A percentile compares a stretch with the other conserved stretches of the same genome.
Conservation (phyloP, 108 stramenopile species). For the Fistulifera solaris region DNA sequence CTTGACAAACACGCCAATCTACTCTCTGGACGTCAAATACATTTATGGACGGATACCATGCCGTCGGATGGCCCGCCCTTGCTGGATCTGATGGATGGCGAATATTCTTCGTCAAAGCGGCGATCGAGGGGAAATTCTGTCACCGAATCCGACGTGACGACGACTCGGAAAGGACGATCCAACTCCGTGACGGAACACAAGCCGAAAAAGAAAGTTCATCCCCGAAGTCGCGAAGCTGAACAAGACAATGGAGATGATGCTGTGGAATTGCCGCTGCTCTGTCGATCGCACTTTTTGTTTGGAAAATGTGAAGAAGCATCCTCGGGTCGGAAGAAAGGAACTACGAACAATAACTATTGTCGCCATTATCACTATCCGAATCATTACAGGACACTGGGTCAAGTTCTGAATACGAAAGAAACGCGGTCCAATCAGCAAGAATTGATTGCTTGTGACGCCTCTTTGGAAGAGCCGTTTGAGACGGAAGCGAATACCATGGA, state of each 20-base stretch:
- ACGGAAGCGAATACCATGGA: slow-evolving; percentile 18
- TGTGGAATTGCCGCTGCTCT: slow-evolving; percentile 1
- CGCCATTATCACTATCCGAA: slow-evolving; percentile 10
- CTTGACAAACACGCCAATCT: slow-evolving; percentile 17
- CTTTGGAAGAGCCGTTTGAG: not conserved
- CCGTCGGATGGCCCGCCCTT: slow-evolving; percentile 7
- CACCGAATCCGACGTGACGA: not conserved
- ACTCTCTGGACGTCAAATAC: not conserved
- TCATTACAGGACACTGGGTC: slow-evolving; percentile 1
- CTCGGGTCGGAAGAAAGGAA: not conserved
- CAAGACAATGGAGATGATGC: slow-evolving; percentile 5
- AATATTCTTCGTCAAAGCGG: slow-evolving; percentile 7
- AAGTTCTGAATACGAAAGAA: slow-evolving; percentile 8
- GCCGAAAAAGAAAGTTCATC: slow-evolving; percentile 8
- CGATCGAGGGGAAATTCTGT: slow-evolving; percentile 6
- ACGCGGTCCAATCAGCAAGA: slow-evolving; percentile 1
- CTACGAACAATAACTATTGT: slow-evolving; percentile 5
- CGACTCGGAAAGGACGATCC: not conserved
- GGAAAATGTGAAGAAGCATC: slow-evolving; percentile 1
- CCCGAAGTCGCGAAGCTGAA: slow-evolving; percentile 10
- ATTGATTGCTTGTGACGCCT: not conserved
- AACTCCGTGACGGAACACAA: not conserved
- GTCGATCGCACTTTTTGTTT: slow-evolving; percentile 18
- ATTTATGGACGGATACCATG: slow-evolving; percentile 7
- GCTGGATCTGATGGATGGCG: slow-evolving; percentile 2